Conservation (phyloP, 2,329 filamentous ascomycete species). For the Ceratocystis smalleyi region DNA sequence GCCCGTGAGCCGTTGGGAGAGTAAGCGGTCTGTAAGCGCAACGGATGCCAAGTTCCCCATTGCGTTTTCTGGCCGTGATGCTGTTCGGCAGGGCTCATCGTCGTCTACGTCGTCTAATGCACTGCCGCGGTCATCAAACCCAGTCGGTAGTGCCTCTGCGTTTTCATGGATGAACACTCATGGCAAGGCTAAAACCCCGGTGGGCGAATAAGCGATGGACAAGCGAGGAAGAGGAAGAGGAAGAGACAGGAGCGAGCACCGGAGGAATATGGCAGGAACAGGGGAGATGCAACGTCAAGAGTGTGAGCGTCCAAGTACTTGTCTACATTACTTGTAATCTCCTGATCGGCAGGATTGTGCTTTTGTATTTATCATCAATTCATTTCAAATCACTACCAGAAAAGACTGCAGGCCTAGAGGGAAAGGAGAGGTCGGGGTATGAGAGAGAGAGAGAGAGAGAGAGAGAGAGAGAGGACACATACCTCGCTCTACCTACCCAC, state of each 20-base stretch:
- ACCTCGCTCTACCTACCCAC: not conserved
- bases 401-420: conserved; percentile 18
- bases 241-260: not conserved
- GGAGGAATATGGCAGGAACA: not conserved
- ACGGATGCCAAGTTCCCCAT: conserved; percentile 9
- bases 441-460: too few species aligned
- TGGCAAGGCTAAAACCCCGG: conserved; percentile 27
- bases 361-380: conserved; percentile 1
- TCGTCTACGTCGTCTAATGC: conserved; percentile 17
- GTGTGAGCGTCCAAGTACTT: not conserved
- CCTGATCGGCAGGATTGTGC: not conserved
- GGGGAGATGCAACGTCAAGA: not conserved
- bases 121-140: conserved; percentile 53
- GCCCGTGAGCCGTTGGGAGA: conserved; percentile 18
- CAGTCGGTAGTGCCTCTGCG: conserved; percentile 79
- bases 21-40: conserved; percentile 12
- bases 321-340: not conserved
- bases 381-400: not conserved
- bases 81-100: conserved; percentile 34
- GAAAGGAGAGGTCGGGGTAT: too few species aligned
- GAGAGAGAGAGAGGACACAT: too few species aligned
- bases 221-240: not conserved
- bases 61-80: conserved; percentile 34
- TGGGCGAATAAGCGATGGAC: conserved; percentile 3
- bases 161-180: conserved; percentile 75